These are phyloP conservation scores for Ophiocordyceps camponoti-rufipedis DNA, from an alignment of 2,329 filamentous ascomycete genomes.

Conservation along the genomic window DNA sequence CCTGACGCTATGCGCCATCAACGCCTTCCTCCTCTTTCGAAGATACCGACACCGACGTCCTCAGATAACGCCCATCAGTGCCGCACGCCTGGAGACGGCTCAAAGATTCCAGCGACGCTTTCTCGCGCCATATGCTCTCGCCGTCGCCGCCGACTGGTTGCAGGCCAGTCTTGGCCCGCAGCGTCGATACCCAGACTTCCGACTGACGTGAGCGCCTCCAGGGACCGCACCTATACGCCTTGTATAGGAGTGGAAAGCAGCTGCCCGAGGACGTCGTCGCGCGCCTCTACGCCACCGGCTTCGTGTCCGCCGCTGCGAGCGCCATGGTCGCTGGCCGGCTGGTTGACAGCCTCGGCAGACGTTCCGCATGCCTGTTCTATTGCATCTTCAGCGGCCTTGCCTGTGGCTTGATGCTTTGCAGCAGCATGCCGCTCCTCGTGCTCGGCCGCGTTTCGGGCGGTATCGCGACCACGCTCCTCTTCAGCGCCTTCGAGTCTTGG, in stretches of 20 bases:
- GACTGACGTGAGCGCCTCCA: conserved; percentile 4
- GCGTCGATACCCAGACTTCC: background rate
- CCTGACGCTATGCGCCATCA: background rate
- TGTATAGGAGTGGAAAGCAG: conserved; percentile 30
- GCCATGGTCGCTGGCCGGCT: conserved; percentile 20
- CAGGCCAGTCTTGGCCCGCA: background rate
- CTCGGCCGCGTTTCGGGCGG: conserved; percentile 35
- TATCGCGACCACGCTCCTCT: conserved; percentile 36
- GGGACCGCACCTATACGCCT: conserved; percentile 30
- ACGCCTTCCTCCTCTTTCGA: background rate
- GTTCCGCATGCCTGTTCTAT: conserved; percentile 31
- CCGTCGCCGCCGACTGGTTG: conserved; percentile 1
- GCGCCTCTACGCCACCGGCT: conserved; percentile 25
- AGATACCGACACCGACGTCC: background rate
- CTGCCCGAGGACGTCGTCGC: conserved; percentile 25
- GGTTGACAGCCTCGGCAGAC: conserved; percentile 27
- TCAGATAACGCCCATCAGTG: background rate
- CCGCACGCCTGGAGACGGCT: background rate
- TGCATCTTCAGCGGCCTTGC: conserved; percentile 32
- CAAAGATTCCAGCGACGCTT: background rate
- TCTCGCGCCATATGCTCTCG: background rate
- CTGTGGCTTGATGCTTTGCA: conserved; percentile 30
- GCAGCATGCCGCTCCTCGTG: conserved; percentile 25
- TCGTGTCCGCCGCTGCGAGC: conserved; percentile 27
- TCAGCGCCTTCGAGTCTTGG: conserved; percentile 41